Conservation (phyloP, 2,329 filamentous ascomycete genomes). For the Aureobasidium pullulans region DNA sequence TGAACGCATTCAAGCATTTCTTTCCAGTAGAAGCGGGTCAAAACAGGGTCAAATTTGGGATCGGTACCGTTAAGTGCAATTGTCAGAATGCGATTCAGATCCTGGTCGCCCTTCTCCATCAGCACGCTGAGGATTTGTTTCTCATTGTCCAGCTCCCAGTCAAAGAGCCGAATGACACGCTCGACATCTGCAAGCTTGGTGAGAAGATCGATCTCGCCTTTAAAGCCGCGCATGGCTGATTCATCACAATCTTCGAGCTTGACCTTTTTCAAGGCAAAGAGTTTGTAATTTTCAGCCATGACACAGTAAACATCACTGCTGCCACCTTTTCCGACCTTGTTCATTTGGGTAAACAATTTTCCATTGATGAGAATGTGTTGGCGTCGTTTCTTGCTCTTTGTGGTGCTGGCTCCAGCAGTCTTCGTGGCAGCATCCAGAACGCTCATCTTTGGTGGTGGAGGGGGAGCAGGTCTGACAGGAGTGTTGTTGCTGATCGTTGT, state of each 20-base stretch:
- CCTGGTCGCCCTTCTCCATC: constrained; percentile 95
- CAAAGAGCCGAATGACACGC: constrained; percentile 80
- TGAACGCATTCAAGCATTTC: constrained; percentile 97
- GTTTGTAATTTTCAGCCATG: constrained; percentile 92
- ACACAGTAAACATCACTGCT: constrained; percentile 94
- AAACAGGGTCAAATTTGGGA: constrained; percentile 74
- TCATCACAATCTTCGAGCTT: constrained; percentile 87
- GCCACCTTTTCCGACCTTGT: constrained; percentile 84
- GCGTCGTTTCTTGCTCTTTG: constrained; percentile 67
- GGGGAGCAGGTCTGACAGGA: constrained; percentile 61
- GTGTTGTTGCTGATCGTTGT: constrained; percentile 58
- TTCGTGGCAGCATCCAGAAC: constrained; percentile 86
- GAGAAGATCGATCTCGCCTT: constrained; percentile 90
- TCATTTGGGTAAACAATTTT: constrained; percentile 81
- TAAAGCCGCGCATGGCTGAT: constrained; percentile 73
- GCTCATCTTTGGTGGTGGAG: constrained; percentile 91
- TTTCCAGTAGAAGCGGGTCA: constrained; percentile 97
- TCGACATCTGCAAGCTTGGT: constrained; percentile 76
- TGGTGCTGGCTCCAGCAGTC: constrained; percentile 69
- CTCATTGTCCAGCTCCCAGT: constrained; percentile 89
- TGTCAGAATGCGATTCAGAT: constrained; percentile 78
- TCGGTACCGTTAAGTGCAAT: constrained; percentile 60
- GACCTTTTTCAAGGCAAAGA: constrained; percentile 89
- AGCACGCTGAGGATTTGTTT: constrained; percentile 84
- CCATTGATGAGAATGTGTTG: constrained; percentile 84